Conservation (phyloP, 306 rosid genomes). For the Malus fusca region DNA sequence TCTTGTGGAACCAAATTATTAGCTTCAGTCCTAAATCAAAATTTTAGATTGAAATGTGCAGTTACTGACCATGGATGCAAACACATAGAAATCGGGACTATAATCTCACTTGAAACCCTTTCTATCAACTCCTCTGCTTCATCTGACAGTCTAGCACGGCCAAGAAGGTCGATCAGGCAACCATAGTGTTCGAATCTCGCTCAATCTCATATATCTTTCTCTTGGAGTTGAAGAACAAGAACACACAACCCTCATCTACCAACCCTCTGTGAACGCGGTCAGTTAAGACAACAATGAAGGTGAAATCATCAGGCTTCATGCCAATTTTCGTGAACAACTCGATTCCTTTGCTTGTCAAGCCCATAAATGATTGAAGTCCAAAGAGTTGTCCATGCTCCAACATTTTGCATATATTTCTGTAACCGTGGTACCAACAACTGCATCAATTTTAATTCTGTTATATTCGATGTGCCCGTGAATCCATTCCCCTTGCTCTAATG, state of each 20-base stretch:
- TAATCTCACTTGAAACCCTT: too few species aligned
- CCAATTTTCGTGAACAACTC: too few species aligned
- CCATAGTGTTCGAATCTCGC: slow-evolving; percentile 66
- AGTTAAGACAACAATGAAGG: slow-evolving; percentile 51
- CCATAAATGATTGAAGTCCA: slow-evolving; percentile 74
- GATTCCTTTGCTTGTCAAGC: slow-evolving; percentile 13
- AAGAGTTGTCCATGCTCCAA: slow-evolving; percentile 49
- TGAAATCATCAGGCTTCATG: slow-evolving; percentile 53
- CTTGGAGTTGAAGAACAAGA: slow-evolving; percentile 34
- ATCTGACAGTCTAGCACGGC: slow-evolving; percentile 60
- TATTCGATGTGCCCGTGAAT: slow-evolving; percentile 42
- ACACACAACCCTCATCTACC: slow-evolving; percentile 51
- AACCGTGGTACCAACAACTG: slow-evolving; percentile 64
- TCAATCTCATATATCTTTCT: slow-evolving; percentile 33
- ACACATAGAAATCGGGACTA: too few species aligned
- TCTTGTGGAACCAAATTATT: too few species aligned
- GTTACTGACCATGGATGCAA: too few species aligned
- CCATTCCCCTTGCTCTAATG: slow-evolving; percentile 67
- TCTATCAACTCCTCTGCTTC: slow-evolving; percentile 63
- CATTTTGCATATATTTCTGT: slow-evolving; percentile 66
- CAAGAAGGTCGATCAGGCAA: slow-evolving; percentile 65
- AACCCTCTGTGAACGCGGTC: slow-evolving; percentile 70
- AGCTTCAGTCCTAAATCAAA: too few species aligned
- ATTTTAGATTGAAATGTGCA: too few species aligned
- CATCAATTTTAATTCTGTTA: slow-evolving; percentile 42